A percentile compares a stretch with the other conserved stretches of the same genome.
Conservation (phyloP, 2,329 filamentous ascomycete species). For the Chaetothyriales sp. region DNA sequence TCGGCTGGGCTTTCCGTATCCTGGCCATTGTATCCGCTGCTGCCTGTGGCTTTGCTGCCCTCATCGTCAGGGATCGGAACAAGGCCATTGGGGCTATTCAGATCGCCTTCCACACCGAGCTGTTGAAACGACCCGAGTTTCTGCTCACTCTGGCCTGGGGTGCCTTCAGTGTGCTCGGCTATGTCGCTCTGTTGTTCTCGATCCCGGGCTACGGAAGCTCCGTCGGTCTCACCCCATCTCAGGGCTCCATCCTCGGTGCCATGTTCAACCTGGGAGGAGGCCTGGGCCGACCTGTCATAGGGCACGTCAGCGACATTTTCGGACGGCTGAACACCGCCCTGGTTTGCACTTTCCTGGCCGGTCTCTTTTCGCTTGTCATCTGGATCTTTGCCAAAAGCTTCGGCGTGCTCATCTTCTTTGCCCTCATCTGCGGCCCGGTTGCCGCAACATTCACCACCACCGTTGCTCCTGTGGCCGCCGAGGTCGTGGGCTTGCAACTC, state of each 20-base stretch:
- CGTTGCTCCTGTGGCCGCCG: slow-evolving; percentile 8
- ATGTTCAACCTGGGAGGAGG: slow-evolving; percentile 34
- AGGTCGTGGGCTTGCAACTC: slow-evolving; percentile 11
- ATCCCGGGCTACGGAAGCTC: slow-evolving; percentile 32
- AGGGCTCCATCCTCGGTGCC: slow-evolving; percentile 28
- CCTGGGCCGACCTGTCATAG: slow-evolving; percentile 32
- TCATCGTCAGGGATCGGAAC: slow-evolving; percentile 20
- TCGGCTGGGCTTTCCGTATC: slow-evolving; percentile 18
- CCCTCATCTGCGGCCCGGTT: slow-evolving; percentile 29
- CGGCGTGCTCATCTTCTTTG: slow-evolving; percentile 30
- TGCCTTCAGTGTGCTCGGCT: slow-evolving; percentile 33
- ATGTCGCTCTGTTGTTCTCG: slow-evolving; percentile 32
- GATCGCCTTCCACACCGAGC: slow-evolving; percentile 11
- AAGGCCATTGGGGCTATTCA: slow-evolving; percentile 12
- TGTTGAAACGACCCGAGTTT: slow-evolving; percentile 14
- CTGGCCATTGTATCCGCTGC: slow-evolving; percentile 17
- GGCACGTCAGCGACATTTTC: slow-evolving; percentile 30
- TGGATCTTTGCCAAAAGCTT: slow-evolving; percentile 33
- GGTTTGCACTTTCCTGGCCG: slow-evolving; percentile 25
- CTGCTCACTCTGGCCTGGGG: slow-evolving; percentile 22
- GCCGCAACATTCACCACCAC: slow-evolving; percentile 32
- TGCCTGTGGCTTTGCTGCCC: slow-evolving; percentile 13
- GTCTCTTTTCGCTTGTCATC: slow-evolving; percentile 27
- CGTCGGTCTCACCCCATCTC: slow-evolving; percentile 25
- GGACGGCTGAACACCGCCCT: slow-evolving; percentile 30